These are phyloP conservation scores for Rhizoclosmatium globosum DNA, from an alignment of 192 early-diverging fungal species.

Conservation along the genomic window DNA sequence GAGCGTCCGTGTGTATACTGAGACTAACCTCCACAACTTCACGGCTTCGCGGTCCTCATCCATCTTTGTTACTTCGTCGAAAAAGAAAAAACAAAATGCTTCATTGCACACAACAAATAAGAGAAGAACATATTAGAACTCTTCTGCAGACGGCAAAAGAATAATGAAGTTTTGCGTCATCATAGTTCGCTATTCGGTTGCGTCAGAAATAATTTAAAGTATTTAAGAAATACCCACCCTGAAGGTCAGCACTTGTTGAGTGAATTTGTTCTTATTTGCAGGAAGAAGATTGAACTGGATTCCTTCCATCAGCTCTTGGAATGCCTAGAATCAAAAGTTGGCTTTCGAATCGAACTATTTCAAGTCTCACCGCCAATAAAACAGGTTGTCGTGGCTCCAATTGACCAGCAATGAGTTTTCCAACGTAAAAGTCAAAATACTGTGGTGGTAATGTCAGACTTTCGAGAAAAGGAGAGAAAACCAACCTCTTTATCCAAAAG, in stretches of 20 bases:
- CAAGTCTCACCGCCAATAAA: constrained; percentile 42
- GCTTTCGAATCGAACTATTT: neutral
- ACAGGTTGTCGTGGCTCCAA: constrained; percentile 57
- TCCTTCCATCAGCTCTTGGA: constrained; percentile 66
- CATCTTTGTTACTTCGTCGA: neutral
- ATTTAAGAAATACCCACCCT: neutral
- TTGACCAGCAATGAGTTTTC: constrained; percentile 63
- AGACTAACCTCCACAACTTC: constrained; percentile 63
- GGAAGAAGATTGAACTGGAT: constrained; percentile 59
- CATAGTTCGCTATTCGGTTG: constrained; percentile 11
- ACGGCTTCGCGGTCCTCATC: constrained; percentile 33
- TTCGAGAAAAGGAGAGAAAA: neutral
- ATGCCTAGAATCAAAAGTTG: constrained; percentile 42
- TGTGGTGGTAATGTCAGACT: neutral
- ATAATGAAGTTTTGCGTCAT: constrained; percentile 31
- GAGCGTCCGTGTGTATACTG: constrained; percentile 55
- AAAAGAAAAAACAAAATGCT: neutral
- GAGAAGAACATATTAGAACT: constrained; percentile 3
- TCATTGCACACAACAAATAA: neutral
- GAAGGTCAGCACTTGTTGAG: constrained; percentile 62
- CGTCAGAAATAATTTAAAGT: neutral
- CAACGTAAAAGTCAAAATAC: constrained; percentile 63
- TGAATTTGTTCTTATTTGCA: constrained; percentile 73
- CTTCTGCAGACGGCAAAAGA: constrained; percentile 6
- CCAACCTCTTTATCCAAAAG: constrained; percentile 72